Conservation (phyloP, 495 filamentous ascomycete genomes). For the Xylona heveae region DNA sequence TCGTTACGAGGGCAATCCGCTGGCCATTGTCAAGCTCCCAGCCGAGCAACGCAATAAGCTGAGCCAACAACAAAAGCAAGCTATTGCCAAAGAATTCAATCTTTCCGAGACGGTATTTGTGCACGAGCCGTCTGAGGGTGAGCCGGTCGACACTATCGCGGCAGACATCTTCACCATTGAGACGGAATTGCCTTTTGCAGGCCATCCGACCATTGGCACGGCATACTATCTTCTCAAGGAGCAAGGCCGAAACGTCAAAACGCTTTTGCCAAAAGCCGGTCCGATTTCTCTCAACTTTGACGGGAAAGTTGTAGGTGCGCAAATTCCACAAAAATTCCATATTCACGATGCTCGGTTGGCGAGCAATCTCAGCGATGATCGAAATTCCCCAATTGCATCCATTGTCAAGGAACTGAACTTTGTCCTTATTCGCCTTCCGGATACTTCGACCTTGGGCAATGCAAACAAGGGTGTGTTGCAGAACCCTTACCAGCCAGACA, state of each 20-base stretch:
- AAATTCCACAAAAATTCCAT: conserved; percentile 44
- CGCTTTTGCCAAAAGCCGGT: conserved; percentile 41
- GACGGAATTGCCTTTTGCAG: conserved; percentile 49
- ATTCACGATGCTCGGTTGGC: conserved; percentile 24
- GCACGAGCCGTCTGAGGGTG: conserved; percentile 20
- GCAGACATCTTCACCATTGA: conserved; percentile 53
- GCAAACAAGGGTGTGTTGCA: conserved; percentile 4
- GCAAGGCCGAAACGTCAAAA: conserved; percentile 9
- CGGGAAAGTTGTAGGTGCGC: conserved; percentile 23
- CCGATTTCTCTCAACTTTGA: conserved; percentile 24
- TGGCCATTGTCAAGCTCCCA: conserved; percentile 39
- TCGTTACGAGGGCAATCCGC: conserved; percentile 40
- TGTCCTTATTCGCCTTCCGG: conserved; percentile 28
- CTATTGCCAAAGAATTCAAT: conserved; percentile 61
- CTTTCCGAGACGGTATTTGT: conserved; percentile 70
- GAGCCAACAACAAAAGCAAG: conserved; percentile 33
- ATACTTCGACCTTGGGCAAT: conserved; percentile 20
- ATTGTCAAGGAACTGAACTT: conserved; percentile 55
- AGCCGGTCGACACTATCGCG: conserved; percentile 10
- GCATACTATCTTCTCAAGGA: conserved; percentile 27
- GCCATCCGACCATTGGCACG: conserved; percentile 58
- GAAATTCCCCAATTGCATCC: conserved; percentile 29
- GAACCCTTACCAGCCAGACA: conserved; percentile 5
- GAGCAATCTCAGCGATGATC: conserved; percentile 8
- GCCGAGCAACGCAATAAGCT: too few relatives aligned